Evolutionary conservation across 2,329 filamentous ascomycete genomes (phyloP).

Genomic region (Sporothrix brunneoviolacea): DNA sequence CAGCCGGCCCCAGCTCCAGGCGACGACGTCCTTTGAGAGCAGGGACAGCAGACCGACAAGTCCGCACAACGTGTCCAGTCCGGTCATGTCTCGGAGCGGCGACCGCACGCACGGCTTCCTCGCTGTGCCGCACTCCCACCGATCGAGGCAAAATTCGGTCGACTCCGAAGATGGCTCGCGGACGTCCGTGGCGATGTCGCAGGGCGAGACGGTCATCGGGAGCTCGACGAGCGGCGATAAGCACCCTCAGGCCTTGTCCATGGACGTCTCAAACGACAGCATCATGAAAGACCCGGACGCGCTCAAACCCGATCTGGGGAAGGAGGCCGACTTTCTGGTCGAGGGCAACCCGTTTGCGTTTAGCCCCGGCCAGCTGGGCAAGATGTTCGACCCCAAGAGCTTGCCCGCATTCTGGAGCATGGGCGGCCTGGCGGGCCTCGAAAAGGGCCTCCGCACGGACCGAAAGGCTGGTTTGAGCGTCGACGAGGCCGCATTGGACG

Average conservation of each 20-base stretch:
- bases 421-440: conserved; percentile 70
- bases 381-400: conserved; percentile 85
- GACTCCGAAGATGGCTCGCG: conserved; percentile 58
- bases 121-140: conserved; percentile 54
- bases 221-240: conserved; percentile 40
- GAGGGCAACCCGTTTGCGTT: conserved; percentile 81
- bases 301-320: conserved; percentile 67
- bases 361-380: conserved; percentile 73
- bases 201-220: conserved; percentile 56
- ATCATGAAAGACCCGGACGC: conserved; percentile 62
- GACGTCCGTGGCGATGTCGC: conserved; percentile 50
- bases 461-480: conserved; percentile 65
- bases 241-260: conserved; percentile 27
- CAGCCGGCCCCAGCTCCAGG: conserved; percentile 39
- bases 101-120: conserved; percentile 51
- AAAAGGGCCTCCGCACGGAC: conserved; percentile 70
- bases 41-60: conserved; percentile 62
- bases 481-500: conserved; percentile 64
- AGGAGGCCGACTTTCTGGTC: conserved; percentile 68
- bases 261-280: conserved; percentile 36
- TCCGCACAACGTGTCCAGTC: conserved; percentile 64
- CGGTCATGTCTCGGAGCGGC: conserved; percentile 40
- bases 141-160: conserved; percentile 62
- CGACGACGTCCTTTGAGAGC: conserved; percentile 58
- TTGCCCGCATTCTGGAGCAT: conserved; percentile 73